Evolutionary conservation across 139 green algal genomes (phyloP).

Genomic region (Chlorella sp.): DNA sequence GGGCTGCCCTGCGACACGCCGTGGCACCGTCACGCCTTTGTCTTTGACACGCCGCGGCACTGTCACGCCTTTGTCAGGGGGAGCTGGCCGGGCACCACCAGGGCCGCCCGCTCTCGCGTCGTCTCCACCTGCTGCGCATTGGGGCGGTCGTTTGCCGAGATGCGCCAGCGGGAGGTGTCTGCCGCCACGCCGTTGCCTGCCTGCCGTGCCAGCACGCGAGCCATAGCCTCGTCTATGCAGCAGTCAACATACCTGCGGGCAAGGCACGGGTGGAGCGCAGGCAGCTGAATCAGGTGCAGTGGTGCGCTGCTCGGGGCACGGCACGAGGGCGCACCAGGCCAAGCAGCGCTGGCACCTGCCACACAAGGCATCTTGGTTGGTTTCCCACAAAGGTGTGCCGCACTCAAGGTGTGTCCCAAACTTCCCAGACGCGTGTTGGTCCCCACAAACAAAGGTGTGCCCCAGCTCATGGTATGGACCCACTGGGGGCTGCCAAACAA

Average conservation of each 20-base stretch:
- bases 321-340: neutral
- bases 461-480: too few relatives aligned
- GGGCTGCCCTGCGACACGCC: neutral
- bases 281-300: neutral
- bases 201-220: conserved; percentile 61
- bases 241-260: conserved; percentile 70
- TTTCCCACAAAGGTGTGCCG: too few relatives aligned
- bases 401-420: too few relatives aligned
- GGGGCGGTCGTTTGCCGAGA: conserved; percentile 76
- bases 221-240: conserved; percentile 69
- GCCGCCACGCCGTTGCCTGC: conserved; percentile 57
- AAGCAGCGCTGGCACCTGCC: too few relatives aligned
- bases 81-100: conserved; percentile 37
- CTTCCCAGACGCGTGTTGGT: too few relatives aligned
- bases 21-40: neutral
- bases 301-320: neutral
- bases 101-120: conserved; percentile 13
- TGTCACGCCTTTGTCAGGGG: neutral
- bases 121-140: conserved; percentile 73
- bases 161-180: conserved; percentile 57
- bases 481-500: too few relatives aligned
- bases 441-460: too few relatives aligned
- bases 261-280: neutral
- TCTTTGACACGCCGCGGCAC: neutral
- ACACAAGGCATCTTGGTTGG: neutral